A percentile compares a stretch with the other conserved stretches of the same genome.
These are phyloP conservation scores for Chrysoporthe austroafricana DNA, from an alignment of 2,329 filamentous ascomycete genomes.

Conservation along the genomic window DNA sequence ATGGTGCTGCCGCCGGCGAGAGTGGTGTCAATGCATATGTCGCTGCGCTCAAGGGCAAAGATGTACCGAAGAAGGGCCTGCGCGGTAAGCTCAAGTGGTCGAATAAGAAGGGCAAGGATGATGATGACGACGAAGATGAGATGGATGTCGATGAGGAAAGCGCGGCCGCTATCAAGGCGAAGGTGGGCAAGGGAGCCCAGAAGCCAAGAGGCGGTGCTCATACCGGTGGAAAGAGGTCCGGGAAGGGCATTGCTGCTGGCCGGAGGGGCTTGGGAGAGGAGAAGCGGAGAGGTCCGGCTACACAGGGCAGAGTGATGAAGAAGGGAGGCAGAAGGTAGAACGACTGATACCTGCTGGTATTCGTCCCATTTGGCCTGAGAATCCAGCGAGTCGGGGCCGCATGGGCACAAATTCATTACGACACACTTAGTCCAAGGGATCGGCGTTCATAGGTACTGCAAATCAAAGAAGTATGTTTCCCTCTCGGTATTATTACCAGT, in stretches of 20 bases:
- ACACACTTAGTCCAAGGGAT: conserved; percentile 11
- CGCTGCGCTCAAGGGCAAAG: conserved; percentile 69
- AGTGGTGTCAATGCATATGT: conserved; percentile 71
- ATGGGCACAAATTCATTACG: background rate
- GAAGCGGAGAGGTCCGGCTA: conserved; percentile 33
- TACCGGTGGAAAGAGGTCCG: conserved; percentile 38
- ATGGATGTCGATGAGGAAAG: conserved; percentile 60
- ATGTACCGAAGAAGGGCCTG: conserved; percentile 66
- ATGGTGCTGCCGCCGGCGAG: conserved; percentile 46
- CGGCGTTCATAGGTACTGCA: conserved; percentile 18
- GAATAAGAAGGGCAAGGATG: conserved; percentile 58
- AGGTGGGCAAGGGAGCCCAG: conserved; percentile 42
- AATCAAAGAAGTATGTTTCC: conserved; percentile 19
- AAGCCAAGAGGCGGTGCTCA: conserved; percentile 36
- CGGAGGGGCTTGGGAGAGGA: conserved; percentile 40
- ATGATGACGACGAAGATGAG: conserved; percentile 50
- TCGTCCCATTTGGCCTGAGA: background rate
- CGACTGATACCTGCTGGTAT: background rate
- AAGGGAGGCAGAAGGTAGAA: conserved; percentile 25
- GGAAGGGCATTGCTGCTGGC: conserved; percentile 35
- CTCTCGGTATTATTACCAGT: conserved; percentile 21
- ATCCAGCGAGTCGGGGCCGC: background rate
- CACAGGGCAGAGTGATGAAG: conserved; percentile 37
- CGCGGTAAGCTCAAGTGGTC: conserved; percentile 74
- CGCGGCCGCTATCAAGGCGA: conserved; percentile 55